Base-by-base conservation (phyloP, 169 alveolate genomes). In the Cryptosporidium parvum region DNA sequence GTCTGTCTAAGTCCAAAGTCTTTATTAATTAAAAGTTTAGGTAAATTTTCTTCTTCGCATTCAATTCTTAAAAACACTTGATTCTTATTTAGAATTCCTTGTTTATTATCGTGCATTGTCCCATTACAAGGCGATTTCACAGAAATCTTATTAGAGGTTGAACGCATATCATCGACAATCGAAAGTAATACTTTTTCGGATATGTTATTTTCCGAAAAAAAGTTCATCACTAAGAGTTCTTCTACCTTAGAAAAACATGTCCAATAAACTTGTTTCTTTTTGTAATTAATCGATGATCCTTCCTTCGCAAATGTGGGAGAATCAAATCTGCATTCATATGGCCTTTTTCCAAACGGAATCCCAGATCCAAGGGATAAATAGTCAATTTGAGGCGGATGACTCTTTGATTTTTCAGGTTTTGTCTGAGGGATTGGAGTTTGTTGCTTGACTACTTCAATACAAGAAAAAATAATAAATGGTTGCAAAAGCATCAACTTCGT, bases 281-380 rank as follows among this genome's bases (percentile, higher is more conserved):
- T 80, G 45, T 80, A 51, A 62, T 42, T 73, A 8, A 73, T 73
- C 7, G 37, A 23, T 33, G 62, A 52, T 18, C 86, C 86, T 18
- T 73, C 59, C 35, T 73, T 73, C 18, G 52, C 62, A 80, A 62
- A 59, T 45, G 75, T 44, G 26, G 75, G 75, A 0, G 73, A 62
- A 12, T 80, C 89, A 42, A 80, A 80, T 44, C 75, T 80, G 62
- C 89, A 80, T 45, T 80, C 89, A 80, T 62, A 80, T 29, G 89
- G 89, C 68, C 75, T 80, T 44, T 80, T 65, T 10, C 75, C 62
- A 35, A 80, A 67, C 21, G 89, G 75, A 26, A 80, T 29, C 26
- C 35, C 75, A 21, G 65, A 21, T 42, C 89, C 89, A 21, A 80
- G 68, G 4, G 52, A 59, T 16, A 44, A 80, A 62, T 37, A 80